Percentiles rank a stretch among this genome's conserved stretches.
Evolutionary conservation across 768 basidiomycete genomes (phyloP).

Genomic region (Mycena haematopus): DNA sequence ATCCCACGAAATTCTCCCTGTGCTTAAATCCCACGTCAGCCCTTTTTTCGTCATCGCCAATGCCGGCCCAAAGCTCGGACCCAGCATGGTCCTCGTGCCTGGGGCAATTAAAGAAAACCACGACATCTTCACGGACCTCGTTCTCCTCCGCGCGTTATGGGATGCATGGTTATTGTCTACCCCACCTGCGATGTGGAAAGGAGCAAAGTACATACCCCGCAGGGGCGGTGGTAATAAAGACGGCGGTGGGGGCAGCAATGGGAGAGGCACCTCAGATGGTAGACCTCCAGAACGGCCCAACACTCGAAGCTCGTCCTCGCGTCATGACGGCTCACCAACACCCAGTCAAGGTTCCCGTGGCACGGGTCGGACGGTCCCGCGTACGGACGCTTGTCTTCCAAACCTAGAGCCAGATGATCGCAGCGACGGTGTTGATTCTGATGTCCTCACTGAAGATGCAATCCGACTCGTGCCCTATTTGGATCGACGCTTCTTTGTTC

Average conservation of each 20-base stretch:
- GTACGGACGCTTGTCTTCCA: conserved; percentile 5
- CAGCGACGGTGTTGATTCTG: conserved; percentile 10
- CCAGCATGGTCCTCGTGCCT: not conserved
- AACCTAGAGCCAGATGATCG: conserved; percentile 1
- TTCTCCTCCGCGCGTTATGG: not conserved
- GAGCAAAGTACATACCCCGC: not conserved
- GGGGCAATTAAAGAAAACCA: not conserved
- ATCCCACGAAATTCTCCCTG: not conserved
- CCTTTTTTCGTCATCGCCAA: conserved; percentile 14
- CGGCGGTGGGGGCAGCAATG: not conserved
- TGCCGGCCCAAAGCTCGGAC: conserved; percentile 2
- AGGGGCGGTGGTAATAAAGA: not conserved
- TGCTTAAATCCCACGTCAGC: conserved; percentile 7
- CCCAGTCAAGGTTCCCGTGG: not conserved
- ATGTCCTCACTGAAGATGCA: conserved; percentile 12
- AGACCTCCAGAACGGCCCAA: not conserved
- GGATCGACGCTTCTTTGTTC: conserved; percentile 10
- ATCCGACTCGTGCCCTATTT: conserved; percentile 6
- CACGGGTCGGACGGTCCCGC: not conserved
- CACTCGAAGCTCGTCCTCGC: conserved; percentile 2
- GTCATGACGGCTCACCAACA: conserved; percentile 4
- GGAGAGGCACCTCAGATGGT: not conserved
- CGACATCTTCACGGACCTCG: not conserved
- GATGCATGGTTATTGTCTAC: not conserved
- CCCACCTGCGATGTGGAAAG: not conserved